phyloP scores from a whole-genome alignment of 441 rosid species.

The Kokia cookei region DNA sequence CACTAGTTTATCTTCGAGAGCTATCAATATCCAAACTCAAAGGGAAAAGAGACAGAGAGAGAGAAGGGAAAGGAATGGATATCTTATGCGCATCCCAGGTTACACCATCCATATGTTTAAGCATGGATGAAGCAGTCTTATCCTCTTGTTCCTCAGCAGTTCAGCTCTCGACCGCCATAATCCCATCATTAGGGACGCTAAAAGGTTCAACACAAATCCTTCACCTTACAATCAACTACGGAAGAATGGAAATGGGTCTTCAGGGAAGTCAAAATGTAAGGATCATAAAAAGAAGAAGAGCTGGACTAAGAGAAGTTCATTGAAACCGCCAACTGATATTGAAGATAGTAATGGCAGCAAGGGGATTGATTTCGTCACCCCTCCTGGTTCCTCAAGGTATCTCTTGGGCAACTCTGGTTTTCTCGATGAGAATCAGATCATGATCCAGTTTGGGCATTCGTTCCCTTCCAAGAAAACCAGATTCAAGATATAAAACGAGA shows the following conservation, averaged over 20 bases:
- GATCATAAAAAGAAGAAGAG: slow-evolving; percentile 13
- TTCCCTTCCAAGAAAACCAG: slow-evolving; percentile 31
- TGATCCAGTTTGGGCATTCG: slow-evolving; percentile 45
- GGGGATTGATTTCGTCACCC: slow-evolving; percentile 41
- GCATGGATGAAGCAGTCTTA: slow-evolving; percentile 38
- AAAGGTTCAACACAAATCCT: slow-evolving; percentile 33
- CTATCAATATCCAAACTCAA: background rate
- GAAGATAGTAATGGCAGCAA: slow-evolving; percentile 16
- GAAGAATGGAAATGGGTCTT: slow-evolving; percentile 21
- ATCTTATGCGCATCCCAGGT: slow-evolving; percentile 73
- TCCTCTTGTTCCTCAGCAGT: slow-evolving; percentile 28
- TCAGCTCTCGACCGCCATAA: slow-evolving; percentile 78
- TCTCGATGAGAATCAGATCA: slow-evolving; percentile 41
- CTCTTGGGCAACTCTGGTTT: slow-evolving; percentile 39
- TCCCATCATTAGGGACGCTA: slow-evolving; percentile 73
- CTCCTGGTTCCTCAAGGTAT: slow-evolving; percentile 72
- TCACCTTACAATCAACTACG: background rate
- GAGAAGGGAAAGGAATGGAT: slow-evolving; percentile 32
- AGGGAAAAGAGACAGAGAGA: background rate
- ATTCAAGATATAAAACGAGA: slow-evolving; percentile 25
- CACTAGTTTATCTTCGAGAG: background rate
- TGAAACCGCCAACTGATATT: background rate
- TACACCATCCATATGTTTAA: slow-evolving; percentile 57
- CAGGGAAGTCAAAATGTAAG: background rate
- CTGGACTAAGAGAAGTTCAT: background rate